These are phyloP conservation scores for Ganoderma meredithae DNA, from an alignment of 1,284 basidiomycete species.

Conservation along the genomic window DNA sequence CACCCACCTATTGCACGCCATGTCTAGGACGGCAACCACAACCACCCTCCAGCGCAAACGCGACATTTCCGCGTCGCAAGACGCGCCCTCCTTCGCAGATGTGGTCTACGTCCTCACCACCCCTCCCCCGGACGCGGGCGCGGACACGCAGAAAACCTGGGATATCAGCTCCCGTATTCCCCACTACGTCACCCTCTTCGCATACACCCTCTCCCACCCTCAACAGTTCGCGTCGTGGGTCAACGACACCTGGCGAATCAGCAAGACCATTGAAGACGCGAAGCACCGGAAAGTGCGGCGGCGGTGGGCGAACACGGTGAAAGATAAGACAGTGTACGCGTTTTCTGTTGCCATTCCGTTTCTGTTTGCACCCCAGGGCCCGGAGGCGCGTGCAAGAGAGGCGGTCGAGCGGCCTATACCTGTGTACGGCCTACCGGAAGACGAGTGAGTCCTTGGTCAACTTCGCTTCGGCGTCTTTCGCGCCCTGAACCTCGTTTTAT, in stretches of 20 bases:
- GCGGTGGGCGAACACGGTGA: not conserved
- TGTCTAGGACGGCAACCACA: conserved; percentile 2
- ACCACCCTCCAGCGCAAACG: not conserved
- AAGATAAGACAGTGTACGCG: not conserved
- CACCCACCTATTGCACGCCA: not conserved
- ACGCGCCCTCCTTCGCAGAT: conserved; percentile 12
- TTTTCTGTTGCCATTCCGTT: not conserved
- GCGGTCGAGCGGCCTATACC: not conserved
- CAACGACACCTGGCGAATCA: not conserved
- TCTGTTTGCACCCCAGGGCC: conserved; percentile 4
- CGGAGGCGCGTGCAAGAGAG: conserved; percentile 4
- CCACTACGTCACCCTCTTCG: conserved; percentile 13
- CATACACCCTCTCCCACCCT: conserved; percentile 18
- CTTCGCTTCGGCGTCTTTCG: not conserved
- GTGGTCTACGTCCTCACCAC: conserved; percentile 13
- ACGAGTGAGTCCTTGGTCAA: not conserved
- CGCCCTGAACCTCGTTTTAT: not conserved
- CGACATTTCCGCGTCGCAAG: not conserved
- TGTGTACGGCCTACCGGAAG: not conserved
- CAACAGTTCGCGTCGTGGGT: conserved; percentile 10
- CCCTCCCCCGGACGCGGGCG: not conserved
- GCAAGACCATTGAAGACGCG: not conserved
- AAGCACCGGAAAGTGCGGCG: not conserved
- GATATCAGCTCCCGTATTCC: not conserved
- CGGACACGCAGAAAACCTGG: not conserved